These are phyloP conservation scores for Pyrenochaeta sp. DNA, from an alignment of 2,329 filamentous ascomycete genomes.

Conservation along the genomic window DNA sequence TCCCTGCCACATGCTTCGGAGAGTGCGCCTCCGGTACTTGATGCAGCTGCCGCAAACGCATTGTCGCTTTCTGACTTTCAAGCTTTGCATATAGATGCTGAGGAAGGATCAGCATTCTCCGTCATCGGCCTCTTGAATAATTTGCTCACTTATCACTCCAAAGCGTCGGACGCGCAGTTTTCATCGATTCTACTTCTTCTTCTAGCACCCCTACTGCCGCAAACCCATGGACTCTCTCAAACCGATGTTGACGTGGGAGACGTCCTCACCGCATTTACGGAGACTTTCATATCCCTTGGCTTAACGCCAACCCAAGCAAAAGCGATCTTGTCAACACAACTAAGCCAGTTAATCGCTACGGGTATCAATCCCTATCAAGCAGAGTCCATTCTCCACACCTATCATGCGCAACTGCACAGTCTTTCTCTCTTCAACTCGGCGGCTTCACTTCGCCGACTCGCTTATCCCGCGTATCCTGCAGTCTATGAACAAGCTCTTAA, in stretches of 20 bases:
- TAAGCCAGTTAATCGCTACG: slow-evolving; percentile 51
- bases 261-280: slow-evolving; percentile 49
- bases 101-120: slow-evolving; percentile 47
- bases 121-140: slow-evolving; percentile 52
- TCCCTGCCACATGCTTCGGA: slow-evolving; percentile 28
- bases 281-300: slow-evolving; percentile 48
- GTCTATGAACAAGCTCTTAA: slow-evolving; percentile 65
- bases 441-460: slow-evolving; percentile 62
- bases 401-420: slow-evolving; percentile 63
- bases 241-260: slow-evolving; percentile 37
- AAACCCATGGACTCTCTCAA: slow-evolving; percentile 45
- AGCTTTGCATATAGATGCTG: slow-evolving; percentile 43
- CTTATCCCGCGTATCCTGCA: slow-evolving; percentile 62
- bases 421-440: slow-evolving; percentile 60
- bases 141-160: slow-evolving; percentile 52
- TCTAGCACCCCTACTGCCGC: slow-evolving; percentile 54
- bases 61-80: slow-evolving; percentile 48
- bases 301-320: slow-evolving; percentile 50
- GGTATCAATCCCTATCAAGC: slow-evolving; percentile 60
- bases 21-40: slow-evolving; percentile 32
- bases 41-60: slow-evolving; percentile 34
- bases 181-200: slow-evolving; percentile 56
- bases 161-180: slow-evolving; percentile 55
- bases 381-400: slow-evolving; percentile 63
- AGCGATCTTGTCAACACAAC: slow-evolving; percentile 49